These are phyloP conservation scores for Sporothrix phasma DNA, from an alignment of 2,329 filamentous ascomycete species.

Conservation along the genomic window DNA sequence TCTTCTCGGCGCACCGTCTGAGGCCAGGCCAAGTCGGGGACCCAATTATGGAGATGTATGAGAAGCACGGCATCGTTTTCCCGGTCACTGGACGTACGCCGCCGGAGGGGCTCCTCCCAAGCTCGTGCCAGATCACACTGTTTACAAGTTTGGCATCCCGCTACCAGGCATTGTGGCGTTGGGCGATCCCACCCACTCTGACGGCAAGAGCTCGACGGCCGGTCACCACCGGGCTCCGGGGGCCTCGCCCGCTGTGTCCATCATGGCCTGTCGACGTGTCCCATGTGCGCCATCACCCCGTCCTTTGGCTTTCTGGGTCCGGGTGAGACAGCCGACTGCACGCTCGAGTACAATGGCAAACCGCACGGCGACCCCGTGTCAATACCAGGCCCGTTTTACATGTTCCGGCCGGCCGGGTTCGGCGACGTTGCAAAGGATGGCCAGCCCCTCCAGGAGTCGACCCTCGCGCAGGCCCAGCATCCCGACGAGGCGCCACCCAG, in stretches of 20 bases:
- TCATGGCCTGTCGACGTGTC: slow-evolving; percentile 12
- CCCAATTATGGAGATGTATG: not conserved
- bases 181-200: not conserved
- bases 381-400: not conserved
- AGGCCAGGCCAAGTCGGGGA: not conserved
- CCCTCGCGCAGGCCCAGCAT: slow-evolving; percentile 4
- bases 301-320: slow-evolving; percentile 8
- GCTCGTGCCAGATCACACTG: slow-evolving; percentile 9
- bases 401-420: not conserved
- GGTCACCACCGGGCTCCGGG: not conserved
- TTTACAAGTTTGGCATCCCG: slow-evolving; percentile 11
- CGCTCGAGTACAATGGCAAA: not conserved
- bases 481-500: slow-evolving; percentile 10
- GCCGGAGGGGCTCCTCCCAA: not conserved
- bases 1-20: not conserved
- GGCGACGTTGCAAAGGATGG: not conserved
- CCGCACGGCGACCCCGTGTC: not conserved
- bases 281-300: slow-evolving; percentile 14
- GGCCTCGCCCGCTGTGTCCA: slow-evolving; percentile 1
- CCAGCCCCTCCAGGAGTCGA: not conserved
- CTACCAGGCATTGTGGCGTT: not conserved
- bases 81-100: not conserved
- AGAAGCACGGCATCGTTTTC: not conserved
- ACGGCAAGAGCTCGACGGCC: not conserved
- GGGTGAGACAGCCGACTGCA: not conserved